Percentiles rank a stretch among this genome's conserved stretches.
These are phyloP conservation scores for Vigna unguiculata DNA, from an alignment of 306 rosid species.

Conservation along the genomic window DNA sequence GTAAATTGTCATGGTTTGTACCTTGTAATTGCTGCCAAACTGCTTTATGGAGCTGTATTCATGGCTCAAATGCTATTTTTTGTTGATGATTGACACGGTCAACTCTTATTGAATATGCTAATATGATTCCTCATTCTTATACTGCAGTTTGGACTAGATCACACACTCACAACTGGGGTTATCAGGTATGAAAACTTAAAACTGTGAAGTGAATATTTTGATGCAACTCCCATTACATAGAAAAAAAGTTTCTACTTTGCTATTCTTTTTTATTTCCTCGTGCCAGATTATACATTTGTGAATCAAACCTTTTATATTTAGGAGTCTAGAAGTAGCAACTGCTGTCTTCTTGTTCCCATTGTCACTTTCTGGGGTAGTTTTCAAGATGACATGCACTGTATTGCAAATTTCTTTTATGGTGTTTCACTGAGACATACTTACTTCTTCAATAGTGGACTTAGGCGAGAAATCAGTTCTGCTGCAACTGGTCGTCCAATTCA, in stretches of 20 bases:
- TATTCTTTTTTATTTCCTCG: slow-evolving; percentile 31
- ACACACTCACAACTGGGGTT: slow-evolving; percentile 96
- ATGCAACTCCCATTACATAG: slow-evolving; percentile 1
- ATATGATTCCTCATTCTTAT: slow-evolving; percentile 35
- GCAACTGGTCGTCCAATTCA: slow-evolving; percentile 99
- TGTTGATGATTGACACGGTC: slow-evolving; percentile 26
- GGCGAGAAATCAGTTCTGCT: slow-evolving; percentile 99
- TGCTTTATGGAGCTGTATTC: slow-evolving; percentile 3
- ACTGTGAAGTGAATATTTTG: slow-evolving; percentile 28
- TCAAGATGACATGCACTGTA: background rate
- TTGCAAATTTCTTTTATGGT: slow-evolving; percentile 2
- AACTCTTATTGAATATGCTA: slow-evolving; percentile 24
- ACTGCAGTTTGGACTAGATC: slow-evolving; percentile 97
- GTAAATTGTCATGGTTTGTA: background rate
- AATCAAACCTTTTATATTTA: too few relatives aligned
- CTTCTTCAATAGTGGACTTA: slow-evolving; percentile 74
- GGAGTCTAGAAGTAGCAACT: slow-evolving; percentile 8
- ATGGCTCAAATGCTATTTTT: slow-evolving; percentile 18
- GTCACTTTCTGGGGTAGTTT: slow-evolving; percentile 15
- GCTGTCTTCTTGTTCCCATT: slow-evolving; percentile 6
- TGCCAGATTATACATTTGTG: background rate
- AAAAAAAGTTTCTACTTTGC: slow-evolving; percentile 11
- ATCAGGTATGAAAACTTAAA: slow-evolving; percentile 68
- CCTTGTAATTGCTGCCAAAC: slow-evolving; percentile 30
- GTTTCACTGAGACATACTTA: slow-evolving; percentile 39